Base-by-base conservation (phyloP, 306 rosid species). In the Cicer bijugum region DNA sequence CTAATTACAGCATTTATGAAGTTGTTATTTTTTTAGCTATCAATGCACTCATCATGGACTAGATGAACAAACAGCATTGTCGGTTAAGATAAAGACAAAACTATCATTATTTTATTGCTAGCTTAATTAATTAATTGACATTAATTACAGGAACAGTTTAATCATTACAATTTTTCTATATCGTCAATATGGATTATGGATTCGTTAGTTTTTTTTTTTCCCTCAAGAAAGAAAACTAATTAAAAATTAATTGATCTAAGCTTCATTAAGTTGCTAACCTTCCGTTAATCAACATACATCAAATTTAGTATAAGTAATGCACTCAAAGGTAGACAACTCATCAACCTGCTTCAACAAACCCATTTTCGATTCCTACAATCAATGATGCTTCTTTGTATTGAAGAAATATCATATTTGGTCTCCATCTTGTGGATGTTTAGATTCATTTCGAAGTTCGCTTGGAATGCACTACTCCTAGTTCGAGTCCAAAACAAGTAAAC, bases 401-500 rank as follows among this genome's bases (percentile, higher is more conserved):
- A 92, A 89, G 90, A 81, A 79, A 92, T 75, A 63, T 50, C 58
- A 78, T 55, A 69, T 72, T 76, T 82, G 79, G 86, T 76, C 77
- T 75, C 67, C 60, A 42, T 70, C 69, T 64, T 81, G 63, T 62
- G 53, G 53, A 59, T 67, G 67, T 84, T 80, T 57, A 81, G 83
- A 78, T 84, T 71, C 78, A 64, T 71, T 69, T 39, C 65, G 73
- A 58, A 55, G 72, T 78, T 87, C 39, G 87, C 96, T 88, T 92
- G 52, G 76, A 67, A 72, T 72, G 71, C 75, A 92, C 89, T 84
- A 56, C 94, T 83, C 55, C 65, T 60, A 77, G 79, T 37, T 83
- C 78, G 98, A 92, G 98, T 90, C 80, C 78, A 81, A 80, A 77
- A 75, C 79, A 92, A 92, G 98, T 77, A 83, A 92, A 74, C 84